These are phyloP conservation scores for Melanopsichium pennsylvanicum DNA, from an alignment of 1,284 basidiomycete genomes.

Conservation along the genomic window DNA sequence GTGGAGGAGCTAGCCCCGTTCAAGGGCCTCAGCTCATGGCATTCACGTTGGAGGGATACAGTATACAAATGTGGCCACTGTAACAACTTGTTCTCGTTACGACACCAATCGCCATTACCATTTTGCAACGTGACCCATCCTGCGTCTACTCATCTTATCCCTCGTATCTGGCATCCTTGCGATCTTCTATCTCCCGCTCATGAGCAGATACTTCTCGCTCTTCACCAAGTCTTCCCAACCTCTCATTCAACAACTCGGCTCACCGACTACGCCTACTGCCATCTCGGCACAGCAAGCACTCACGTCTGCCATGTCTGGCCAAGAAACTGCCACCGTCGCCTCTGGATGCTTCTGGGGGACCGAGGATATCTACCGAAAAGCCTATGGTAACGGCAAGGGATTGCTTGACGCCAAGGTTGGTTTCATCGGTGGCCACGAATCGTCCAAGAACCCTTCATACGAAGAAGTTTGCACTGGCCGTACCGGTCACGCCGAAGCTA, in stretches of 20 bases:
- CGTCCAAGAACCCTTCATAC: conserved; percentile 70
- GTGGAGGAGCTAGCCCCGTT: no score
- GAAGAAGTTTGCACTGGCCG: conserved; percentile 74
- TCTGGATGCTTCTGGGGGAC: conserved; percentile 65
- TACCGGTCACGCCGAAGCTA: conserved; percentile 89
- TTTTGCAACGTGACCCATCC: conserved; percentile 10
- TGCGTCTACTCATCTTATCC: conserved; percentile 22
- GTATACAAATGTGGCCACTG: no score
- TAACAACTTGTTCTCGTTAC: not conserved
- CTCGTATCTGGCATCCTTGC: conserved; percentile 12
- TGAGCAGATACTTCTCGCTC: conserved; percentile 53
- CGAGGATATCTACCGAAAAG: conserved; percentile 61
- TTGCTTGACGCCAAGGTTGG: conserved; percentile 58
- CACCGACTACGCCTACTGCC: conserved; percentile 44
- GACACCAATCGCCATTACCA: not conserved
- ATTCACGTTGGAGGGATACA: no score
- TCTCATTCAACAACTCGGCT: conserved; percentile 44
- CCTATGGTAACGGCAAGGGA: conserved; percentile 61
- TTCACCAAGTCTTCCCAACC: conserved; percentile 43
- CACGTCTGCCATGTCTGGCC: conserved; percentile 32
- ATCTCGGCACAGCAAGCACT: conserved; percentile 42
- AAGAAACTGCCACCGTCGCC: conserved; percentile 50
- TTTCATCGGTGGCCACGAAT: conserved; percentile 59
- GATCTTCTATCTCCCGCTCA: conserved; percentile 23
- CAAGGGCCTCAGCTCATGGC: no score